These are phyloP conservation scores for Crithidia sp. DNA, from an alignment of 208 protist genomes.

Conservation along the genomic window DNA sequence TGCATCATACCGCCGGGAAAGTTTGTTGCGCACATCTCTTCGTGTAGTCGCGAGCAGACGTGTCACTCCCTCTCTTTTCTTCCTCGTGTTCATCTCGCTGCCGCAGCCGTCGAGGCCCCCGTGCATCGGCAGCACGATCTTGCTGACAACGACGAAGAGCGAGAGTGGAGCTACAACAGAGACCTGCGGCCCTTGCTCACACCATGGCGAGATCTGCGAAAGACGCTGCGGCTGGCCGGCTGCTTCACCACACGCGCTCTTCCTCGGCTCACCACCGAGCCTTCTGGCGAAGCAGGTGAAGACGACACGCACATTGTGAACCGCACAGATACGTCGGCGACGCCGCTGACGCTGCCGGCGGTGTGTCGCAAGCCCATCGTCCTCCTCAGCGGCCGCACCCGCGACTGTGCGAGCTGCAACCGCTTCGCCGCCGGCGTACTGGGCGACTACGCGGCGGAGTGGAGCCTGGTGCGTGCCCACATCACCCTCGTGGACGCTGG, in stretches of 20 bases:
- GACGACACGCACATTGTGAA: neutral
- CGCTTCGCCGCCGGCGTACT: slow-evolving; percentile 18
- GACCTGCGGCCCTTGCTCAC: slow-evolving; percentile 25
- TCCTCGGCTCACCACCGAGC: slow-evolving; percentile 7
- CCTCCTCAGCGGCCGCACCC: slow-evolving; percentile 33
- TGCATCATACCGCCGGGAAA: too few species aligned
- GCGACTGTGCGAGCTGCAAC: slow-evolving; percentile 28
- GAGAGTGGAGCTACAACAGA: slow-evolving; percentile 14
- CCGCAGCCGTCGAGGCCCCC: neutral
- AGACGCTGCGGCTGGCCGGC: slow-evolving; percentile 13
- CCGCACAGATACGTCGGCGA: slow-evolving; percentile 4
- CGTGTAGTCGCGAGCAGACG: too few species aligned
- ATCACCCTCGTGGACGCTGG: slow-evolving; percentile 60
- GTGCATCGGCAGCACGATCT: neutral
- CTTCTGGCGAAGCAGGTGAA: neutral
- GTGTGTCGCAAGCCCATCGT: slow-evolving; percentile 41
- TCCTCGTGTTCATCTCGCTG: slow-evolving; percentile 16
- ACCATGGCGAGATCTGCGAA: slow-evolving; percentile 25
- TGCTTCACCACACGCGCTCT: slow-evolving; percentile 31
- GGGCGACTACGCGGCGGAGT: slow-evolving; percentile 43
- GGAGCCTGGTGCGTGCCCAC: slow-evolving; percentile 48
- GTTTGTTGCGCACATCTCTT: too few species aligned
- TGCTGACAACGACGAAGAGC: neutral
- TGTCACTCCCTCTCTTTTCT: neutral
- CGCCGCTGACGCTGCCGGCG: slow-evolving; percentile 9